phyloP scores from a whole-genome alignment of 1,284 basidiomycete species.

The Leccinum griseonigrum region DNA sequence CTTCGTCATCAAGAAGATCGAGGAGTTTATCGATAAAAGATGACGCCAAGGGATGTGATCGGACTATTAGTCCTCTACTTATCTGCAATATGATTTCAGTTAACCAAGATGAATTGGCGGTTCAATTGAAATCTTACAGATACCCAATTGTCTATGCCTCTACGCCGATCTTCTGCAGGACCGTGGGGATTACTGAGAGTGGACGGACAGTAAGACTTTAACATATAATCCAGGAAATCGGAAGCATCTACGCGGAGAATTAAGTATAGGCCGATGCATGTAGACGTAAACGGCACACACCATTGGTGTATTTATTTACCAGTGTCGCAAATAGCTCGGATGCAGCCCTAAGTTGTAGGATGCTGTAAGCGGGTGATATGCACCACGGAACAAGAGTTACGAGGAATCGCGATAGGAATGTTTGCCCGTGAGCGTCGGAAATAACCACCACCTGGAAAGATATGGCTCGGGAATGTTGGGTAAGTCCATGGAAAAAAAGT shows the following conservation, averaged over 20 bases:
- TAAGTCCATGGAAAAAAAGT: not conserved
- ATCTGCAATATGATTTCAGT: slow-evolving; percentile 46
- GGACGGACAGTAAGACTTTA: slow-evolving; percentile 47
- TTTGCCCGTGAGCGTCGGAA: slow-evolving; percentile 28
- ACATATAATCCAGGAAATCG: slow-evolving; percentile 43
- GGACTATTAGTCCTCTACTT: slow-evolving; percentile 75
- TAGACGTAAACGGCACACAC: slow-evolving; percentile 35
- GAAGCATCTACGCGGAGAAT: slow-evolving; percentile 40
- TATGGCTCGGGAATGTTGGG: not conserved
- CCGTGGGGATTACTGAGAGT: slow-evolving; percentile 38
- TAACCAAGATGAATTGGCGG: slow-evolving; percentile 7
- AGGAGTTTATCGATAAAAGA: slow-evolving; percentile 65
- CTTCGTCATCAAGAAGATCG: slow-evolving; percentile 60
- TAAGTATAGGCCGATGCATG: not conserved
- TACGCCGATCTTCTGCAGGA: slow-evolving; percentile 42
- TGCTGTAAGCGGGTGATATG: slow-evolving; percentile 46
- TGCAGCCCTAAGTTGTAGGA: slow-evolving; percentile 57
- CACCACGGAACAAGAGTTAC: slow-evolving; percentile 58
- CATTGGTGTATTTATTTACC: slow-evolving; percentile 72
- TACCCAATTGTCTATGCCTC: slow-evolving; percentile 62
- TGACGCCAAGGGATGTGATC: slow-evolving; percentile 61
- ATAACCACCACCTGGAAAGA: slow-evolving; percentile 44
- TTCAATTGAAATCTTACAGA: slow-evolving; percentile 50
- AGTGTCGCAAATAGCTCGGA: slow-evolving; percentile 65
- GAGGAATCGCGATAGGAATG: slow-evolving; percentile 46